phyloP scores from a whole-genome alignment of 768 basidiomycete genomes.

The Podaxis mareebaensis region DNA sequence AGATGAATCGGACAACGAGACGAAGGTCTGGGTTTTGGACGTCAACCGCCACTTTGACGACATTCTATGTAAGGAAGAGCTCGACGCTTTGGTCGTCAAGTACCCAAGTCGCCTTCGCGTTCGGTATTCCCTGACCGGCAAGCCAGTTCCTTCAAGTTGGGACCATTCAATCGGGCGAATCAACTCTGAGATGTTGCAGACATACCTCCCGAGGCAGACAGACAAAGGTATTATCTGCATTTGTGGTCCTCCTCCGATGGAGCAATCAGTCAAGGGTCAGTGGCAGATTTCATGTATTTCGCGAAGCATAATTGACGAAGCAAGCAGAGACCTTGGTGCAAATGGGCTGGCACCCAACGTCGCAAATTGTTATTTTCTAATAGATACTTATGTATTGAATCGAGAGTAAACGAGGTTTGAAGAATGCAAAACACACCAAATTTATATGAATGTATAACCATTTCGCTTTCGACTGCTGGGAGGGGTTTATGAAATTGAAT shows the following conservation, averaged over 20 bases:
- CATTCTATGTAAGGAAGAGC: constrained; percentile 50
- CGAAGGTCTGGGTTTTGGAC: constrained; percentile 47
- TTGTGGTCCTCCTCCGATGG: constrained; percentile 46
- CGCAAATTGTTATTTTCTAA: too few species aligned
- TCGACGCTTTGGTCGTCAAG: constrained; percentile 36
- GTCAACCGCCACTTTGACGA: constrained; percentile 49
- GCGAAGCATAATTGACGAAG: too few species aligned
- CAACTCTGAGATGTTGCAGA: constrained; percentile 34
- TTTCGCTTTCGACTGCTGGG: too few species aligned
- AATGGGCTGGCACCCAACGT: too few species aligned
- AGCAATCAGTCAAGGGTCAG: constrained; percentile 21
- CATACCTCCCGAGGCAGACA: constrained; percentile 40
- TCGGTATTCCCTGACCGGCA: constrained; percentile 44
- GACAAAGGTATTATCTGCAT: constrained; percentile 42
- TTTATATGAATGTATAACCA: too few species aligned
- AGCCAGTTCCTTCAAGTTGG: constrained; percentile 37
- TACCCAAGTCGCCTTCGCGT: constrained; percentile 35
- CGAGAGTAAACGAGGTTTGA: too few species aligned
- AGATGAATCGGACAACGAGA: constrained; percentile 36
- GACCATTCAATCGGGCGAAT: constrained; percentile 41
- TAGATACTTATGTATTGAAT: too few species aligned
- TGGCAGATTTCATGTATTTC: too few species aligned
- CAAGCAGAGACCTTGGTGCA: too few species aligned
- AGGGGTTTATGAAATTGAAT: too few species aligned
- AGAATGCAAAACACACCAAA: too few species aligned